Evolutionary conservation across 306 rosid species (phyloP).

Genomic region (Ammopiptanthus mongolicus): DNA sequence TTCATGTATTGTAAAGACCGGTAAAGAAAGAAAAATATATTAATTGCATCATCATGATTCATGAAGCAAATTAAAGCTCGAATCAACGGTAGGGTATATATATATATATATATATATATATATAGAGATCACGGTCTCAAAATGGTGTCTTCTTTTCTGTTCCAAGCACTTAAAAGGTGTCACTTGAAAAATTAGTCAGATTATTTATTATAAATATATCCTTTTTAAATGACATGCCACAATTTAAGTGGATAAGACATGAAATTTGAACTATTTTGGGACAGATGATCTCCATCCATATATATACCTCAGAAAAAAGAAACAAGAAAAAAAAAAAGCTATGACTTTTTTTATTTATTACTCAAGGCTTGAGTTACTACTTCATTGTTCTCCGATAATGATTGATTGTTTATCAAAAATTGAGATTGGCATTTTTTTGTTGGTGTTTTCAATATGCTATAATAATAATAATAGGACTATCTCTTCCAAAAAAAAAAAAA

Average conservation of each 20-base stretch:
- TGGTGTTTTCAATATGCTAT: not conserved
- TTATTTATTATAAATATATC: too few relatives aligned
- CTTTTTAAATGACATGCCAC: too few relatives aligned
- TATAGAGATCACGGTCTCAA: too few relatives aligned
- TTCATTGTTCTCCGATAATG: not conserved
- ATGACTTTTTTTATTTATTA: too few relatives aligned
- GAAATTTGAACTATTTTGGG: too few relatives aligned
- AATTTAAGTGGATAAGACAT: too few relatives aligned
- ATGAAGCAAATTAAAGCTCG: not conserved
- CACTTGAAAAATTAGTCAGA: too few relatives aligned
- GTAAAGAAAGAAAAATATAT: not conserved
- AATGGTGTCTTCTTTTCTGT: too few relatives aligned
- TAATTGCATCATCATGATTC: not conserved
- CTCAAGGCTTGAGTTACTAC: not conserved
- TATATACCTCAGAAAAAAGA: not conserved
- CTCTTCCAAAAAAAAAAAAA: too few relatives aligned
- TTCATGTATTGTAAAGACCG: not conserved
- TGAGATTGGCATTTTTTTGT: not conserved
- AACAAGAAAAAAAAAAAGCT: not conserved
- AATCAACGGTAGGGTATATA: not conserved
- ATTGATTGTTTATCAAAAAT: not conserved
- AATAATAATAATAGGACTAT: not conserved
- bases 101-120: too few relatives aligned
- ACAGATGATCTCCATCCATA: too few relatives aligned
- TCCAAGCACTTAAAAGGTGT: too few relatives aligned